Conservation (phyloP, 108 stramenopile species). For the Pseudonitzschia pungens region DNA sequence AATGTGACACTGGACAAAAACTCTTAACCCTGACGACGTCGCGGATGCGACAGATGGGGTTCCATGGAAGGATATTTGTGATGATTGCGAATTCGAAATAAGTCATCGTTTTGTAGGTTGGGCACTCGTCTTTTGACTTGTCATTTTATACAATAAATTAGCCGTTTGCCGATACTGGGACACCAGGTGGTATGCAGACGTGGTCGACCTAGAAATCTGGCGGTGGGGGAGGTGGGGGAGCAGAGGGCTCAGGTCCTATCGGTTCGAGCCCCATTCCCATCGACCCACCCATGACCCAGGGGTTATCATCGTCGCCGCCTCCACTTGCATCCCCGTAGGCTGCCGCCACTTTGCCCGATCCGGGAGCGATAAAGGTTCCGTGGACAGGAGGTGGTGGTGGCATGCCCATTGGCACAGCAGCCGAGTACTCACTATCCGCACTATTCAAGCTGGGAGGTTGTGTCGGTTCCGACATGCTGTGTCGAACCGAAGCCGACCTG, state of each 20-base stretch:
- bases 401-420: not conserved
- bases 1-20: too few relatives aligned
- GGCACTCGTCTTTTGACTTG: too few relatives aligned
- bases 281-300: slow-evolving; percentile 44
- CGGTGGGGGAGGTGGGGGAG: slow-evolving; percentile 38
- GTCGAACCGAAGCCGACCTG: slow-evolving; percentile 2
- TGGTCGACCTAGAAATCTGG: slow-evolving; percentile 5
- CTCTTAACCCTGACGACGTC: too few relatives aligned
- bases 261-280: slow-evolving; percentile 28
- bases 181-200: too few relatives aligned
- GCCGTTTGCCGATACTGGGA: too few relatives aligned
- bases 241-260: slow-evolving; percentile 16
- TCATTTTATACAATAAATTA: too few relatives aligned
- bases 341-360: slow-evolving; percentile 21
- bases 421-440: not conserved
- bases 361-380: slow-evolving; percentile 19
- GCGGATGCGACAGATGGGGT: too few relatives aligned
- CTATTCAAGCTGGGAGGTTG: not conserved
- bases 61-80: too few relatives aligned
- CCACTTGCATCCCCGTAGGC: slow-evolving; percentile 22
- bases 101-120: too few relatives aligned
- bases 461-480: not conserved
- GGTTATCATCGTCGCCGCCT: slow-evolving; percentile 20
- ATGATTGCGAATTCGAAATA: too few relatives aligned
- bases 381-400: slow-evolving; percentile 17